Percentiles rank a stretch among this genome's conserved stretches.
These are phyloP conservation scores for Psilocybe subaeruginosa DNA, from an alignment of 768 basidiomycete species.

Conservation along the genomic window DNA sequence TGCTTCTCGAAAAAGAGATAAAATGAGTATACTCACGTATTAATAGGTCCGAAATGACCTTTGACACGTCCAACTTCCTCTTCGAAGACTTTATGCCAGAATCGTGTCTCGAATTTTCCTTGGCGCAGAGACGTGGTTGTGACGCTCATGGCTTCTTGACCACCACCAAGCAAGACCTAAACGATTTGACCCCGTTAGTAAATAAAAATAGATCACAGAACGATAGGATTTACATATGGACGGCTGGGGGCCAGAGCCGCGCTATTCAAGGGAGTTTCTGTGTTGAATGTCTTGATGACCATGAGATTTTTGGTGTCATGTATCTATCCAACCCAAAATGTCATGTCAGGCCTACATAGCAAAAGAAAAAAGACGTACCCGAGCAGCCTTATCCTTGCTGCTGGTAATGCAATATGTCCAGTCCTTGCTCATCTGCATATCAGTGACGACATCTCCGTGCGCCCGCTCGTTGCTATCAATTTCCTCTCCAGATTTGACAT, in stretches of 20 bases:
- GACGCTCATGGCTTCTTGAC: constrained; percentile 97
- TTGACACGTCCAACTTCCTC: constrained; percentile 97
- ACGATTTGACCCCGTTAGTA: not conserved
- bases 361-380: constrained; percentile 52
- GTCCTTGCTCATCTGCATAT: constrained; percentile 89
- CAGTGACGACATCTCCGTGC: constrained; percentile 86
- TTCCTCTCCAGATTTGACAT: constrained; percentile 87
- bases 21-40: constrained; percentile 70
- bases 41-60: constrained; percentile 96
- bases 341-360: not conserved
- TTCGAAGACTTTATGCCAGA: constrained; percentile 97
- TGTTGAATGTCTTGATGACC: constrained; percentile 91
- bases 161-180: constrained; percentile 90
- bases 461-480: constrained; percentile 82
- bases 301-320: constrained; percentile 88
- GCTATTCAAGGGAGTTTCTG: constrained; percentile 95
- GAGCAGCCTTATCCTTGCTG: constrained; percentile 95
- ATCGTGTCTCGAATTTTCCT: constrained; percentile 97
- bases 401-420: constrained; percentile 95
- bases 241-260: constrained; percentile 83
- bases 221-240: constrained; percentile 67
- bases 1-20: not conserved
- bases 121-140: constrained; percentile 93
- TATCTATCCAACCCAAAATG: constrained; percentile 45
- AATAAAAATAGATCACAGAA: not conserved